Evolutionary conservation across 768 basidiomycete species (phyloP).

Genomic region (Sarcodon aspratus): DNA sequence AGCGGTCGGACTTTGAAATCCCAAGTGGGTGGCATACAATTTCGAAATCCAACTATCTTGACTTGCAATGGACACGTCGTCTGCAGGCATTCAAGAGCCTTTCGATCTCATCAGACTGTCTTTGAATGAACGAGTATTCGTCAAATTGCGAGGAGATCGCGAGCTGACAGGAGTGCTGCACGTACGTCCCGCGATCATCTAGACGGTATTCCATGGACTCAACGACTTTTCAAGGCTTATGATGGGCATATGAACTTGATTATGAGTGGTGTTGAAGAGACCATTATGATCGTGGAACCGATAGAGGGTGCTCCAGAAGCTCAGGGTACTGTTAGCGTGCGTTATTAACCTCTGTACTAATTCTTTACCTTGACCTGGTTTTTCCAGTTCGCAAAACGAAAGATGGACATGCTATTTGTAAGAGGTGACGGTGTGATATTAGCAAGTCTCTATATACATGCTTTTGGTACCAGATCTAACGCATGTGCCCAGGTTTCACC

Average conservation of each 20-base stretch:
- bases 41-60: neutral
- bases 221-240: slow-evolving; percentile 59
- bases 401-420: slow-evolving; percentile 97
- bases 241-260: slow-evolving; percentile 99
- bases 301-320: slow-evolving; percentile 51
- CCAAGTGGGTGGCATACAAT: slow-evolving; percentile 2
- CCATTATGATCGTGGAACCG: slow-evolving; percentile 88
- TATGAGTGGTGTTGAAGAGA: slow-evolving; percentile 95
- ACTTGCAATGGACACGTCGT: slow-evolving; percentile 50
- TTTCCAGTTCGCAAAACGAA: slow-evolving; percentile 76
- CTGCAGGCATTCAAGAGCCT: slow-evolving; percentile 82
- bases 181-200: slow-evolving; percentile 38
- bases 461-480: neutral
- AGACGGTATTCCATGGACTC: slow-evolving; percentile 3
- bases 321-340: slow-evolving; percentile 56
- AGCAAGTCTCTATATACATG: slow-evolving; percentile 33
- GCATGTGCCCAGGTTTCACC: slow-evolving; percentile 54
- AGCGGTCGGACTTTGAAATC: slow-evolving; percentile 2
- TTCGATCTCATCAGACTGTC: slow-evolving; percentile 96
- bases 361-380: neutral
- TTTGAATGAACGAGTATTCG: slow-evolving; percentile 94
- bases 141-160: slow-evolving; percentile 92
- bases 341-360: slow-evolving; percentile 4
- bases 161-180: slow-evolving; percentile 88
- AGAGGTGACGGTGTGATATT: slow-evolving; percentile 95